Evolutionary conservation across 2,329 filamentous ascomycete species (phyloP), one percentile per base, ranked within the genome.

Genomic region (Incumbomyces lentus): DNA sequence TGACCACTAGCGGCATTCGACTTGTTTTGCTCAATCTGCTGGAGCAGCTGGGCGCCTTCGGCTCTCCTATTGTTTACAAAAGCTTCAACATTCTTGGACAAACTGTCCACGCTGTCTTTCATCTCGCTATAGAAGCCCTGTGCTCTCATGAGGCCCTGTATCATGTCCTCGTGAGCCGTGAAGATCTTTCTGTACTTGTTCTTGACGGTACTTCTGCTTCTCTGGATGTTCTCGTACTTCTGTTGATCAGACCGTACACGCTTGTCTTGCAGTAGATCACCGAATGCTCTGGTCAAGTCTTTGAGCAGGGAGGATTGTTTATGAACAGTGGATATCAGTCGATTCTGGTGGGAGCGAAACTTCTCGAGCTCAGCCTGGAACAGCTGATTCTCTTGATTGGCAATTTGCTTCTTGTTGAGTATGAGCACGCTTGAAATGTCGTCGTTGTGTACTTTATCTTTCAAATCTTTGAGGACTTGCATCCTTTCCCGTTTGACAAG

Each of bases 321-420:
- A 67, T 98, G 92, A 52, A 88, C 93, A 12, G 92, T 89, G 63
- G 95, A 88, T 7, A 95, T 70, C 13, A 98, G 76, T 30, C 92
- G 81, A 58, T 84, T 95, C 62, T 96, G 92, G 59, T 95, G 86
- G 22, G 88, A 84, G 35, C 88, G 75, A 67, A 95, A 98, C 64
- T 98, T 98, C 66, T 96, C 90, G n/a, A 98, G 74, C 64, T 98
- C 92, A 13, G 87, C 81, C 62, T 95, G 85, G 68, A 98, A 98
- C 2, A 98, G 75, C 59, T 95, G 87, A 11, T 75, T 82, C 64
- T 98, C 92, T 59, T 92, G 90, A 59, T 87, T 94, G 16, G 87
- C 77, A 59, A 96, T 90, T 1, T 87, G 84, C 67, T 96, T 98
- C 64, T 96, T 96, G 73, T 98, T 98, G 49, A 98, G 71, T 47